These are phyloP conservation scores for Posidonia oceanica DNA, from an alignment of 116 monocot species.

Conservation along the genomic window DNA sequence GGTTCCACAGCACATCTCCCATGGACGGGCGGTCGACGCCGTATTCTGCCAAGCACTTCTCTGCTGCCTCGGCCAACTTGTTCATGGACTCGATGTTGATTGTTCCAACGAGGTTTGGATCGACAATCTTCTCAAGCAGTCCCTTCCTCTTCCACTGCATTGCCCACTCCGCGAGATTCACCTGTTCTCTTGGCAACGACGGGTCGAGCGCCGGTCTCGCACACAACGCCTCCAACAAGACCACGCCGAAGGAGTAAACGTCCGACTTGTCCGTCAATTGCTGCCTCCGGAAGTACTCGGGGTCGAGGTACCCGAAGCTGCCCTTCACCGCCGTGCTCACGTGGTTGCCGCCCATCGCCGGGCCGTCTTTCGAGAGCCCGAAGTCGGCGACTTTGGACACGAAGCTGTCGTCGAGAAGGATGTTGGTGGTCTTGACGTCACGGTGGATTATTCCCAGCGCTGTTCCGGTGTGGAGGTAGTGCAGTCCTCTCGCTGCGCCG, in stretches of 20 bases:
- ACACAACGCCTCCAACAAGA: conserved; percentile 70
- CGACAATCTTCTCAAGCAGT: conserved; percentile 56
- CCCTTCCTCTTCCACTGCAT: conserved; percentile 72
- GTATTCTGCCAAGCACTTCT: conserved; percentile 86
- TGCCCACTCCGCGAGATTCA: conserved; percentile 86
- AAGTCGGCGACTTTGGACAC: conserved; percentile 88
- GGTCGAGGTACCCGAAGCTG: conserved; percentile 91
- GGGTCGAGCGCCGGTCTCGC: conserved; percentile 74
- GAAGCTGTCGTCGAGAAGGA: conserved; percentile 77
- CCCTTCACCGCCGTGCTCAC: conserved; percentile 65
- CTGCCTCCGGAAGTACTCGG: conserved; percentile 84
- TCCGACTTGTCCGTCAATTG: conserved; percentile 88
- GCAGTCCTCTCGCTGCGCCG: conserved; percentile 81
- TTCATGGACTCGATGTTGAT: conserved; percentile 48
- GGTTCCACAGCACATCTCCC: conserved; percentile 95
- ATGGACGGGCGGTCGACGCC: conserved; percentile 86
- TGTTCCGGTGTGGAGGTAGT: conserved; percentile 93
- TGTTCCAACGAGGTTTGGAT: conserved; percentile 39
- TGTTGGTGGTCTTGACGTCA: conserved; percentile 98
- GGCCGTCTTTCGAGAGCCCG: conserved; percentile 73
- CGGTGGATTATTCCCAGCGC: conserved; percentile 89
- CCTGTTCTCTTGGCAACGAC: conserved; percentile 70
- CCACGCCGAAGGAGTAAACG: conserved; percentile 94
- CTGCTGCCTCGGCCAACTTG: conserved; percentile 70
- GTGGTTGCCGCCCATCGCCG: conserved; percentile 42